phyloP scores from a whole-genome alignment of 2,329 filamentous ascomycete species.

The Sphaerulina vaccinii region DNA sequence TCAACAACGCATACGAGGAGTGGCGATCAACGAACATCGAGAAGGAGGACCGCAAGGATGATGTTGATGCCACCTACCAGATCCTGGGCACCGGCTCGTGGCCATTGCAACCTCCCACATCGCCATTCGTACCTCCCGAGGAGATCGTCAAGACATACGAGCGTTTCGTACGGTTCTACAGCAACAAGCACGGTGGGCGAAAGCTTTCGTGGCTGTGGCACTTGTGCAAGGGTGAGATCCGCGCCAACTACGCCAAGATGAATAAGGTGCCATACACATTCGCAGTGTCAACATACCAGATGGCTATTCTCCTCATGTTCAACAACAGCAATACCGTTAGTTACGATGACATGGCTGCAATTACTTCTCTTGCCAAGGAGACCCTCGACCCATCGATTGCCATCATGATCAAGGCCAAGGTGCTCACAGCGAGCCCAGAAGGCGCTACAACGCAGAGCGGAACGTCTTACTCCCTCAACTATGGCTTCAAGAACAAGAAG shows the following conservation, averaged over 20 bases:
- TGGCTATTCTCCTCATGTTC: slow-evolving; percentile 92
- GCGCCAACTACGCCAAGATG: slow-evolving; percentile 83
- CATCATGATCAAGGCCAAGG: slow-evolving; percentile 90
- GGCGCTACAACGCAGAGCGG: slow-evolving; percentile 74
- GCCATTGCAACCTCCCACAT: slow-evolving; percentile 84
- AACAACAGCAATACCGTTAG: slow-evolving; percentile 83
- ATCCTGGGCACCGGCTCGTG: slow-evolving; percentile 96
- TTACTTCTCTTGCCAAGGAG: slow-evolving; percentile 76
- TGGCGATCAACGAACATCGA: slow-evolving; percentile 67
- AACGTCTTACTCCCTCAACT: slow-evolving; percentile 80
- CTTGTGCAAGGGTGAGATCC: slow-evolving; percentile 94
- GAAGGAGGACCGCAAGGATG: slow-evolving; percentile 63
- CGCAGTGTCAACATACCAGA: slow-evolving; percentile 96
- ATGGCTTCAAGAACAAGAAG: slow-evolving; percentile 98
- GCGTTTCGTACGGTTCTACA: slow-evolving; percentile 87
- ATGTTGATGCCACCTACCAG: slow-evolving; percentile 84
- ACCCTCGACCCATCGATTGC: slow-evolving; percentile 81
- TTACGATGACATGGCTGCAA: slow-evolving; percentile 83
- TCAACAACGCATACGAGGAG: slow-evolving; percentile 85
- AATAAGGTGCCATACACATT: slow-evolving; percentile 93
- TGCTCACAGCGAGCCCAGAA: slow-evolving; percentile 70
- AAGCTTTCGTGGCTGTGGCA: slow-evolving; percentile 99
- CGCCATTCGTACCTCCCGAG: slow-evolving; percentile 80
- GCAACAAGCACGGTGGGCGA: slow-evolving; percentile 91
- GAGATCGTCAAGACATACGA: slow-evolving; percentile 87